Conservation (phyloP, 768 basidiomycete genomes). For the Mycena maculata region DNA sequence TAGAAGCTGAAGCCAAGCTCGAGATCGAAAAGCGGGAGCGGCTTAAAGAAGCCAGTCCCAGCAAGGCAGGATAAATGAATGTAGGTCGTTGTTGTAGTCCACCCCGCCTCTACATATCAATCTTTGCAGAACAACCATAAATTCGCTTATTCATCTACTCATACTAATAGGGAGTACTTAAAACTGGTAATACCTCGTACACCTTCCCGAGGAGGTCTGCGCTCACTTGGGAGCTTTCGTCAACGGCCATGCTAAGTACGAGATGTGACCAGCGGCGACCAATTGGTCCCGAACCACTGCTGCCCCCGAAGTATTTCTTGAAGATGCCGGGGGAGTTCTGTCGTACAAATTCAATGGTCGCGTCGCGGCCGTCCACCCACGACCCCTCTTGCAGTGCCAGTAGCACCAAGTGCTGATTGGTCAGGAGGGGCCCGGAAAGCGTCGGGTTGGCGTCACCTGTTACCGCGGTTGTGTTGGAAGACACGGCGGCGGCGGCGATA, state of each 20-base stretch:
- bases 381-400: conserved; percentile 4
- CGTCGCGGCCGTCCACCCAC: conserved; percentile 10
- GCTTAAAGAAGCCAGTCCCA: conserved; percentile 8
- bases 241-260: neutral
- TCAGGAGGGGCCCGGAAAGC: neutral
- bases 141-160: too few relatives aligned
- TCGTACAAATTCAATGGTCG: neutral
- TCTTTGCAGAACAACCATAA: too few relatives aligned
- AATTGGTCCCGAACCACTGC: neutral
- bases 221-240: neutral
- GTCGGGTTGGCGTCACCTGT: neutral
- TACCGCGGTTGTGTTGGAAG: too few relatives aligned
- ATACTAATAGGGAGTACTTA: neutral
- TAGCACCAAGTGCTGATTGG: neutral
- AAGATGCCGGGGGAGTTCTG: neutral
- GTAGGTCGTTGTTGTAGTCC: too few relatives aligned
- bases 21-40: conserved; percentile 54
- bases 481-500: neutral
- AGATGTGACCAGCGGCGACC: conserved; percentile 17
- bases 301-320: conserved; percentile 12
- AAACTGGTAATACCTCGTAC: neutral
- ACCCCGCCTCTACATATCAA: too few relatives aligned
- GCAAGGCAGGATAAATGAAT: conserved; percentile 10
- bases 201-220: conserved; percentile 11
- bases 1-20: conserved; percentile 66